A percentile compares a stretch with the other conserved stretches of the same genome.
Evolutionary conservation across 2,329 filamentous ascomycete species (phyloP).

Genomic region (Shiraia sp.): DNA sequence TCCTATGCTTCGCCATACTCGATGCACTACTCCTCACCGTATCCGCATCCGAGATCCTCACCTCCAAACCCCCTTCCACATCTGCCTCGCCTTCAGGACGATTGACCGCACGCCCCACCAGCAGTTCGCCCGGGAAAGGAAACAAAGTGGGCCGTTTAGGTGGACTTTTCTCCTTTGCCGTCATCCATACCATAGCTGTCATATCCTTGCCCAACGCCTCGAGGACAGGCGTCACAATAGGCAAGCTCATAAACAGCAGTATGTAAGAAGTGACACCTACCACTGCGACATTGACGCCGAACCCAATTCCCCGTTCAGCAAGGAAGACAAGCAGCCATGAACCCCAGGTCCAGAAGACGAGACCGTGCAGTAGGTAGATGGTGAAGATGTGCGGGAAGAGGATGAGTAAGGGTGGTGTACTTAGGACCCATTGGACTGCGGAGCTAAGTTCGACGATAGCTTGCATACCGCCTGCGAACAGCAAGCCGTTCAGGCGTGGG

Average conservation of each 20-base stretch:
- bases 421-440: conserved; percentile 48
- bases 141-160: conserved; percentile 37
- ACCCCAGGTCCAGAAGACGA: conserved; percentile 52
- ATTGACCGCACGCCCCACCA: conserved; percentile 14
- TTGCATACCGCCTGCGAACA: conserved; percentile 47
- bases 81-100: conserved; percentile 1
- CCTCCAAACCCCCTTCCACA: conserved; percentile 4
- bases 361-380: conserved; percentile 54
- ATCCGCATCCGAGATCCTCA: no score
- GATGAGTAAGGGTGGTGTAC: conserved; percentile 44
- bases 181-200: conserved; percentile 43
- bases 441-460: conserved; percentile 42
- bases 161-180: conserved; percentile 40
- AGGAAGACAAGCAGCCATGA: conserved; percentile 16
- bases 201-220: conserved; percentile 47
- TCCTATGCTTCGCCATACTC: no score
- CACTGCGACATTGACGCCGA: conserved; percentile 41
- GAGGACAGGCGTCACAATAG: conserved; percentile 44
- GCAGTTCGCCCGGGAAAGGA: conserved; percentile 31
- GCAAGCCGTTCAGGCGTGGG: conserved; percentile 50
- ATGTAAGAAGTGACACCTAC: conserved; percentile 44
- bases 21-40: no score
- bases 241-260: conserved; percentile 36
- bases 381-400: conserved; percentile 56
- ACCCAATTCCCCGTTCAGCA: conserved; percentile 32